A percentile compares a stretch with the other conserved stretches of the same genome.
These are phyloP conservation scores for Pseudonitzschia multiseries DNA, from an alignment of 108 stramenopile genomes.

Conservation along the genomic window DNA sequence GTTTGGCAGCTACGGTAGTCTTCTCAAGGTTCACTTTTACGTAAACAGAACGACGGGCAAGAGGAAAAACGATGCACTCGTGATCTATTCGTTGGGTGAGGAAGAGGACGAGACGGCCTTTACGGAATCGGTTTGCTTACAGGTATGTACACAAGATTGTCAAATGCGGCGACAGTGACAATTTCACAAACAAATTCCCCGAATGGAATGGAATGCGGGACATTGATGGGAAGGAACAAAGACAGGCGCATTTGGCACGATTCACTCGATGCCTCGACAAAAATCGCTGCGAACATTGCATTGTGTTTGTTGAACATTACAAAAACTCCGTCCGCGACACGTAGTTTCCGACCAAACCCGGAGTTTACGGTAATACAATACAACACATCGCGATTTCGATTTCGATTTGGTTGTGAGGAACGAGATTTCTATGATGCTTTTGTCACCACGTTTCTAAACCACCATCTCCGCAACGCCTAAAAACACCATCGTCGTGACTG, in stretches of 20 bases:
- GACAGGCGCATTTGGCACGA: too few species aligned
- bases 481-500: not conserved
- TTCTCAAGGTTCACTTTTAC: constrained; percentile 73
- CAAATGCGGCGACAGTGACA: not conserved
- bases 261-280: too few species aligned
- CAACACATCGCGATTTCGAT: too few species aligned
- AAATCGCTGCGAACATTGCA: too few species aligned
- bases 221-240: too few species aligned
- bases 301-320: too few species aligned
- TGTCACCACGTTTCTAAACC: constrained; percentile 8
- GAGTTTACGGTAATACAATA: too few species aligned
- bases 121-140: constrained; percentile 62
- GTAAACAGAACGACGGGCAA: constrained; percentile 50
- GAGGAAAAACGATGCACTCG: constrained; percentile 75
- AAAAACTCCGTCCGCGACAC: too few species aligned
- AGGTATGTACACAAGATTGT: constrained; percentile 51
- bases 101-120: constrained; percentile 32
- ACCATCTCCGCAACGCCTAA: not conserved
- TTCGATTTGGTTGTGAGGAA: too few species aligned
- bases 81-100: constrained; percentile 54
- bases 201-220: too few species aligned
- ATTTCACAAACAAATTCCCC: too few species aligned
- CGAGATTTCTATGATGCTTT: not conserved
- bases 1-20: constrained; percentile 59
- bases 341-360: too few species aligned